These are phyloP conservation scores for Capsicum rhomboideum DNA, from an alignment of 257 asterid genomes.

Conservation along the genomic window DNA sequence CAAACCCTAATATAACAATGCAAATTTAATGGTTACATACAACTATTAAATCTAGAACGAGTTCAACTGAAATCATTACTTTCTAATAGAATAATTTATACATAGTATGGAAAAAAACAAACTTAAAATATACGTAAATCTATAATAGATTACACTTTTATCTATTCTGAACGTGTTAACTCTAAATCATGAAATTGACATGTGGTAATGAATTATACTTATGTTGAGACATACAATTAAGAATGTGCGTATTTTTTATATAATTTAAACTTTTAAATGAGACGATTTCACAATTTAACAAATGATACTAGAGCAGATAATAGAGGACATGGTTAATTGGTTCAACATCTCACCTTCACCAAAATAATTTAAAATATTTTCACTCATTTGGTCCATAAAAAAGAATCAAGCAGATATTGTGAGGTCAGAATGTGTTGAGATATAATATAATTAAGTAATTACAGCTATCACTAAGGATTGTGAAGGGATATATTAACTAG, in stretches of 20 bases:
- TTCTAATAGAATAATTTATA: neutral
- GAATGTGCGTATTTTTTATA: fast-evolving
- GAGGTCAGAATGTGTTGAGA: neutral
- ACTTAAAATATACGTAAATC: no score
- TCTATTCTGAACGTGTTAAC: neutral
- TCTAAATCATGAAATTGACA: neutral
- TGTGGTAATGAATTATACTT: neutral
- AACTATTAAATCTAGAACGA: neutral
- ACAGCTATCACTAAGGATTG: neutral
- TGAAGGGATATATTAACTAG: neutral
- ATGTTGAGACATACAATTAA: neutral
- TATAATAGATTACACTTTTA: no score
- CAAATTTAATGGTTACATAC: neutral
- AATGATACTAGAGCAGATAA: neutral
- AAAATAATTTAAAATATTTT: neutral
- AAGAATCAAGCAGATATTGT: neutral
- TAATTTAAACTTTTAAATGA: neutral
- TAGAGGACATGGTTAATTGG: fast-evolving
- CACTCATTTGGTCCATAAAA: neutral
- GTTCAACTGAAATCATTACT: neutral
- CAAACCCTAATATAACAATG: neutral
- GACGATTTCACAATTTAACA: neutral
- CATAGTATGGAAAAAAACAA: neutral
- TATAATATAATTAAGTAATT: neutral
- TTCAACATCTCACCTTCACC: neutral